Evolutionary conservation across 176 grass and related monocot genomes (phyloP).

Genomic region (Aechmea fasciata): DNA sequence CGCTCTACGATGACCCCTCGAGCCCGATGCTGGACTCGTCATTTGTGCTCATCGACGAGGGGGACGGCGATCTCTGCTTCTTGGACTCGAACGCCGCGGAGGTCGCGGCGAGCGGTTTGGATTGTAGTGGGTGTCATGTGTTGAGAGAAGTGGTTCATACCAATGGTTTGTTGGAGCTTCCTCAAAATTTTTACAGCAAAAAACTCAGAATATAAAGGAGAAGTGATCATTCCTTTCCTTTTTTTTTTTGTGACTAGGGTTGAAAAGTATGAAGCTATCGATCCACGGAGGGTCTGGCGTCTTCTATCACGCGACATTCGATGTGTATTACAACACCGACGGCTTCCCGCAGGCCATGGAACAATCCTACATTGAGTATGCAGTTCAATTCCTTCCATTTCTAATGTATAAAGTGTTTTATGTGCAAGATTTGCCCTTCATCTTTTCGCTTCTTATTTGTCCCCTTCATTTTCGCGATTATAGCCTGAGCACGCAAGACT

Average conservation of each 20-base stretch:
- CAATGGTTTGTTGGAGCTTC: conserved; percentile 29
- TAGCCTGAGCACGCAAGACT: conserved; percentile 31
- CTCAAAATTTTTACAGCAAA: not conserved
- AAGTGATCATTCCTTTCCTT: too few species aligned
- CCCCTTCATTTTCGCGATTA: not conserved
- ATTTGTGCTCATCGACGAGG: not conserved
- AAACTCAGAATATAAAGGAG: not conserved
- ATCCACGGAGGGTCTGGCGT: conserved; percentile 32
- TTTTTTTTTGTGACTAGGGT: conserved; percentile 3
- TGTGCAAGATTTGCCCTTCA: not conserved
- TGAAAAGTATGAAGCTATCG: conserved; percentile 15
- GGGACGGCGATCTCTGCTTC: not conserved
- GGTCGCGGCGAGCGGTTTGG: not conserved
- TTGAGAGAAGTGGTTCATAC: conserved; percentile 47
- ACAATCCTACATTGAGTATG: conserved; percentile 38
- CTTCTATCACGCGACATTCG: conserved; percentile 43
- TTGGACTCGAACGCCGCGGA: not conserved
- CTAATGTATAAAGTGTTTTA: not conserved
- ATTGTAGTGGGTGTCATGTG: conserved; percentile 38
- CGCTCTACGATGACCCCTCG: not conserved
- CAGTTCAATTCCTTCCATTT: not conserved
- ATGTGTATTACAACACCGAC: conserved; percentile 16
- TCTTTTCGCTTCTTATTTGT: not conserved
- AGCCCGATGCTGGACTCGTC: not conserved
- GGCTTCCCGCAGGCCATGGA: not conserved